Base-by-base conservation (phyloP, 805 yeast genomes). In the Kurtzmaniella cleridarum region DNA sequence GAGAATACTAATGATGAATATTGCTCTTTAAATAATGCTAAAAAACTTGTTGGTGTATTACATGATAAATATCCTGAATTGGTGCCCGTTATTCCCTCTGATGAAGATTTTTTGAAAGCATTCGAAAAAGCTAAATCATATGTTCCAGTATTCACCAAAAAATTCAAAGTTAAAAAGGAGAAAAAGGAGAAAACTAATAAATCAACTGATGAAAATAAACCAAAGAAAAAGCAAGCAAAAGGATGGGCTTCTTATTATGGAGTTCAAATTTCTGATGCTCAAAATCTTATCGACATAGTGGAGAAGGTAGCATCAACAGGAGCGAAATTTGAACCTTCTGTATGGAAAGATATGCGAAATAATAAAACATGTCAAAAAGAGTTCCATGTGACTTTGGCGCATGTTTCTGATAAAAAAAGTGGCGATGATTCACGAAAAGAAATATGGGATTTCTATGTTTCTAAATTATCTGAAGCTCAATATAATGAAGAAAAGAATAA, bases 301-400 rank as follows among this genome's bases (percentile, higher is more conserved):
- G 29, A 16, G 4, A 23, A 16, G 3, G 14, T 7, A 13, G 10
- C 23, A 17, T 5, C 12, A 32, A 24, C 34, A 9, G 9, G n/a
- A 11, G 34, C 5, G 13, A 18, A 16, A 9, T 10, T 24, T 11
- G 34, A 11, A 10, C 17, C 3, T 32, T 28, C 28, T 5, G 41
- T 51, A 16, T 64, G 61, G 61, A 34, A 40, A 27, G 28, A 27
- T 3, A 41, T 76, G 10, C 46, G 61, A 27, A 38, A 51, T 1
- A 39, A 35, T 0, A 51, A 57, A 1, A 58, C 79, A 27, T 55
- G 81, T 1, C 86, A 79, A 45, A 36, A 53, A 0, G 67, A 67
- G 23, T 80, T 84, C 47, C 95, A 86, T 52, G 73, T 85, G 2
- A 87, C 95, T 0, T 52, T 84, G 32, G 66, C 76, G 3, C 95